Percentiles rank a stretch among this genome's conserved stretches.
Conservation (phyloP, 192 early-diverging fungal genomes). For the Backusella circina region DNA sequence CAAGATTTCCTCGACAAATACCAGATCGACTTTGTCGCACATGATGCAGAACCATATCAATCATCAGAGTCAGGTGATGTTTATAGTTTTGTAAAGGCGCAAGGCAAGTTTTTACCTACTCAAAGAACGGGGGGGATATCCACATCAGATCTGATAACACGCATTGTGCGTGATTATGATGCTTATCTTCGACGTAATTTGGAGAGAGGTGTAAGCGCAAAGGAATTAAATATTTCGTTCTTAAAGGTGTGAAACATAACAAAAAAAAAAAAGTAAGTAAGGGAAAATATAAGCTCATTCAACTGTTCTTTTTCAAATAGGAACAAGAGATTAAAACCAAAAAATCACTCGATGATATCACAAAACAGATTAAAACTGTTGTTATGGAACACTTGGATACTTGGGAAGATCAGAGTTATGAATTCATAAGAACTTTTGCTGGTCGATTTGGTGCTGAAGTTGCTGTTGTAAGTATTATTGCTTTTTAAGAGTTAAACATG, state of each 20-base stretch:
- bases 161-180: constrained; percentile 84
- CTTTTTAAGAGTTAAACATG: not conserved
- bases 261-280: not conserved
- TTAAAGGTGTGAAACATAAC: constrained; percentile 58
- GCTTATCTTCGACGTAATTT: constrained; percentile 77
- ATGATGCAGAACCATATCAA: constrained; percentile 76
- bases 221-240: constrained; percentile 78
- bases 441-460: constrained; percentile 61
- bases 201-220: constrained; percentile 77
- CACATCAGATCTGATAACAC: constrained; percentile 80
- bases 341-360: constrained; percentile 65
- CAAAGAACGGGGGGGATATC: constrained; percentile 79
- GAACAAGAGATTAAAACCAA: constrained; percentile 72
- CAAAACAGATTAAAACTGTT: constrained; percentile 64
- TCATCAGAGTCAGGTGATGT: constrained; percentile 75
- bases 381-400: constrained; percentile 61
- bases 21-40: constrained; percentile 79
- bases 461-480: constrained; percentile 38
- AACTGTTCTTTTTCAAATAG: constrained; percentile 20
- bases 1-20: constrained; percentile 75
- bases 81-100: constrained; percentile 76
- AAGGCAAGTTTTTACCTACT: constrained; percentile 62
- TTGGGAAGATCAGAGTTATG: constrained; percentile 71
- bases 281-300: not conserved
- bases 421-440: constrained; percentile 66